phyloP scores from a whole-genome alignment of 2,329 filamentous ascomycete genomes.

The Verruconis gallopava region DNA sequence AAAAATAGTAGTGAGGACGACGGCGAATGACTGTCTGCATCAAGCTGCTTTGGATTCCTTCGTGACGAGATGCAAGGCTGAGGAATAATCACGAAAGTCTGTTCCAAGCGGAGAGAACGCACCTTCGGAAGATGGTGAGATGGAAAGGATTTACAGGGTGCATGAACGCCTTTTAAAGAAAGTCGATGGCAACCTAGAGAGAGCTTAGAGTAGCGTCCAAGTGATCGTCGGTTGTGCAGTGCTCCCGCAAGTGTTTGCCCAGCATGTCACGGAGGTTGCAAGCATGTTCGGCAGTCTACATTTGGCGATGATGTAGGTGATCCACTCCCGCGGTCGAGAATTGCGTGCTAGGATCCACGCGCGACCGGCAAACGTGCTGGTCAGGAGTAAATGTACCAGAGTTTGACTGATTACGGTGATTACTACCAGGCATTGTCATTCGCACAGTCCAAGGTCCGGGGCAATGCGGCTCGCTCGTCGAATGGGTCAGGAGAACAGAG shows the following conservation, averaged over 20 bases:
- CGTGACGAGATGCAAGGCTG: no score
- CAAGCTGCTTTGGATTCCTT: constrained; percentile 4
- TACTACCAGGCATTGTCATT: not conserved
- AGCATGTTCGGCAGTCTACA: no score
- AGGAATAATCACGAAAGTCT: no score
- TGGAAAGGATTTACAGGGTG: not conserved
- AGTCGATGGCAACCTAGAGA: not conserved
- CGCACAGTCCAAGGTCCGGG: not conserved
- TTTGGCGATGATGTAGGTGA: constrained; percentile 1
- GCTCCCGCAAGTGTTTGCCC: no score
- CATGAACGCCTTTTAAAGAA: not conserved
- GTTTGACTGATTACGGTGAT: not conserved
- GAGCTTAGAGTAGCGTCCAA: not conserved
- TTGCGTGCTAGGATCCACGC: not conserved
- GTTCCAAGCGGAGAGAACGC: not conserved
- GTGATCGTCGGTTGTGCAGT: not conserved
- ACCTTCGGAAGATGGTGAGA: not conserved
- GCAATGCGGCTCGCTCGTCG: not conserved
- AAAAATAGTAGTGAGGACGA: constrained; percentile 15
- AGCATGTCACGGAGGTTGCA: not conserved
- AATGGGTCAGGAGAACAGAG: not conserved
- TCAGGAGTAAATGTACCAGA: not conserved
- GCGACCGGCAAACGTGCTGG: not conserved
- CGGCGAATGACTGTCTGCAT: constrained; percentile 5
- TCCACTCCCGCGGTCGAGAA: not conserved